Base-by-base conservation (phyloP, 495 filamentous ascomycete species). In the Neurospora sp. region DNA sequence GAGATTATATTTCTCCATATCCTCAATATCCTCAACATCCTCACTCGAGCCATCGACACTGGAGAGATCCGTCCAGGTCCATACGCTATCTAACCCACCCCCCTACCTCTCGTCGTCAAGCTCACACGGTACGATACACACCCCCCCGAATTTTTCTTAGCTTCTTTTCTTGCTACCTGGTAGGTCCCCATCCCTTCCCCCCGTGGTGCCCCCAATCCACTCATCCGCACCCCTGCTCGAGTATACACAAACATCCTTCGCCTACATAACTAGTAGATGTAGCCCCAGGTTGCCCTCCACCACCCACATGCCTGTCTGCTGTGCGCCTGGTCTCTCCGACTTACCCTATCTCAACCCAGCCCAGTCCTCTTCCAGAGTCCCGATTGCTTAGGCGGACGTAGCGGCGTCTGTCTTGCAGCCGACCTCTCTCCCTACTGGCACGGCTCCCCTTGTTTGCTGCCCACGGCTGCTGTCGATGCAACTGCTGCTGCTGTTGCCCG, bases 381-480 rank as follows among this genome's bases (percentile, higher is more conserved):
- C 70, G 75, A 76, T 75, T 80, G 77, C 80, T 76, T 80, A 35
- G 54, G 54, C 31, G 54, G 54, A 66, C 54, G 54, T 72, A 77
- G 75, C 78, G 76, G 80, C 77, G 78, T 76, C 78, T 74, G 77
- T 72, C 77, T 75, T 81, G 80, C 79, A 80, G 77, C 74, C 69
- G 44, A 78, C 74, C 75, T 76, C 73, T 41, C 31, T 74, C 70
- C 70, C 73, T 72, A 77, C 77, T 80, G 76, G 79, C 74, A 78
- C 76, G 77, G 76, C 75, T 76, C 72, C 69, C 70, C 69, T 77
- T 80, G 80, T 79, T 80, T 81, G 80, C 76, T 77, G 66, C 74
- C 60, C 73, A 46, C 72, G 18, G 66, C 75, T 72, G 40, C 37
- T 75, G 74, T 71, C 62, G 46, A 54, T 44, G n/a, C 49, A 40